phyloP scores from a whole-genome alignment of 371 early-diverging fungal genomes.

The Rhizomucor pusillus region DNA sequence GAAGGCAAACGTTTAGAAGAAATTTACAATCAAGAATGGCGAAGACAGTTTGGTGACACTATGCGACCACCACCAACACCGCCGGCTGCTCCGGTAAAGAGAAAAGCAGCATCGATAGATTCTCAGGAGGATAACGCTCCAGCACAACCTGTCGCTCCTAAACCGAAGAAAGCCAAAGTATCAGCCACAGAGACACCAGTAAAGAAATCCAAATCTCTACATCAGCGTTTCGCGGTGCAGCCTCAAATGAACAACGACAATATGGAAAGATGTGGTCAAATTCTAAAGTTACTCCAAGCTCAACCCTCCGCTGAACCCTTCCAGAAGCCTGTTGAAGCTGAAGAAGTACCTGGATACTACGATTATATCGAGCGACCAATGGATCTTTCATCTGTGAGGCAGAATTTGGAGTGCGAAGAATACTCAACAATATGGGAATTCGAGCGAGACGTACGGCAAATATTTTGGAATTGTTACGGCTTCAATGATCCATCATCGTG shows the following conservation, averaged over 20 bases:
- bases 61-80: not conserved
- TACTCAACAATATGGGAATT: conserved; percentile 51
- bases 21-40: conserved; percentile 59
- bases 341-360: conserved; percentile 86
- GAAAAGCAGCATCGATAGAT: not conserved
- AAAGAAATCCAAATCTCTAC: conserved; percentile 1
- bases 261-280: conserved; percentile 30
- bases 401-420: conserved; percentile 61
- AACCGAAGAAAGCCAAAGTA: not conserved
- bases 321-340: conserved; percentile 66
- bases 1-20: conserved; percentile 60
- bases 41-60: conserved; percentile 31
- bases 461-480: conserved; percentile 86
- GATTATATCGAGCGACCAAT: conserved; percentile 92
- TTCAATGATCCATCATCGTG: conserved; percentile 82
- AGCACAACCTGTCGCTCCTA: not conserved
- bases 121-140: not conserved
- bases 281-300: conserved; percentile 34
- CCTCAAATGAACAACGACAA: conserved; percentile 35
- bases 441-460: conserved; percentile 58
- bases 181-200: not conserved
- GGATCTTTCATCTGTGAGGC: conserved; percentile 89
- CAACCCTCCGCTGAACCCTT: conserved; percentile 38
- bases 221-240: not conserved
- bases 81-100: not conserved